Percentiles rank a stretch among this genome's conserved stretches.
Conservation (phyloP, 2,329 filamentous ascomycete species). For the Pyrenophora teres region DNA sequence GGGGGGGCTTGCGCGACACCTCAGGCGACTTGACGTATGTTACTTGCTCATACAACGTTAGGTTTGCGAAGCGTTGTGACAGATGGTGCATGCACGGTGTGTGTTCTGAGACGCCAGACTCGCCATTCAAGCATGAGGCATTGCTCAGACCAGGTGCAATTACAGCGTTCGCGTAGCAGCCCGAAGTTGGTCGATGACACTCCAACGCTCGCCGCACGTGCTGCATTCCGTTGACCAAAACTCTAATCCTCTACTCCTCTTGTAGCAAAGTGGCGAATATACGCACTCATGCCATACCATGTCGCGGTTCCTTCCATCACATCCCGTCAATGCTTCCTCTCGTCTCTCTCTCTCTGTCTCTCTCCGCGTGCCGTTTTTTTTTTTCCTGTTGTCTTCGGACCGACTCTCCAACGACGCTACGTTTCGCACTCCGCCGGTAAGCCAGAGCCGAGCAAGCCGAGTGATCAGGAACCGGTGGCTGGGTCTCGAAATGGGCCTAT, state of each 20-base stretch:
- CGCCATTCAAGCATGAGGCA: constrained; percentile 9
- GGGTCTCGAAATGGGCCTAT: constrained; percentile 5
- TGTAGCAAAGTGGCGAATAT: constrained; percentile 13
- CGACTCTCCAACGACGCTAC: constrained; percentile 12
- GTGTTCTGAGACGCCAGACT: constrained; percentile 7
- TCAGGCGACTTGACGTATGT: constrained; percentile 14
- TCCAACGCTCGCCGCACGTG: constrained; percentile 1
- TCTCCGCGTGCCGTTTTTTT: too few relatives aligned
- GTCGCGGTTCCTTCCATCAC: constrained; percentile 5
- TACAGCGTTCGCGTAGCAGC: constrained; percentile 3
- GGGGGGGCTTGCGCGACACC: neutral
- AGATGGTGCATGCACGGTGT: constrained; percentile 10
- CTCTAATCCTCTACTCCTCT: constrained; percentile 4
- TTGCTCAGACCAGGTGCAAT: constrained; percentile 7
- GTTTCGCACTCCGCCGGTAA: constrained; percentile 13
- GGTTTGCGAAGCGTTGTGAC: constrained; percentile 5
- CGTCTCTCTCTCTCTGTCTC: too few relatives aligned
- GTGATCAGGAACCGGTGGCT: constrained; percentile 10
- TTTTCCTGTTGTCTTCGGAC: constrained; percentile 4
- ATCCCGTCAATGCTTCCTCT: constrained; percentile 9
- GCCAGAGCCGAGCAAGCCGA: neutral
- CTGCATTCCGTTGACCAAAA: neutral
- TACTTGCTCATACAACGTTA: constrained; percentile 2
- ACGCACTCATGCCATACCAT: constrained; percentile 11
- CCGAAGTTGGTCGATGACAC: constrained; percentile 3